A percentile compares a stretch with the other conserved stretches of the same genome.
Conservation (phyloP, 2,329 filamentous ascomycete species). For the Tolypocladium endophyticum region DNA sequence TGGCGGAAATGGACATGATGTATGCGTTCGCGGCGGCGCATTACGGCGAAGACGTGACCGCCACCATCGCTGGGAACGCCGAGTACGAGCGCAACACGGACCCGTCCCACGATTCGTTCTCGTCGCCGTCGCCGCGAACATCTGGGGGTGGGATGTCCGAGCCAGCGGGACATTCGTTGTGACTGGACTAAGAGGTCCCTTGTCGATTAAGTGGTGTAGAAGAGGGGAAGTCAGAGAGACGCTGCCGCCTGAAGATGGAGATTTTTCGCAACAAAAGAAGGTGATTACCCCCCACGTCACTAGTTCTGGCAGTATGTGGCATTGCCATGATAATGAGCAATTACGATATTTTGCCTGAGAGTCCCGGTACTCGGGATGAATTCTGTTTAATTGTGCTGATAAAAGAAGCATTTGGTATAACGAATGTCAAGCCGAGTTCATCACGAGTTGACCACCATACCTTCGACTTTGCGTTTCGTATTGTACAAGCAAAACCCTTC, state of each 20-base stretch:
- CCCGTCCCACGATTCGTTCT: constrained; percentile 43
- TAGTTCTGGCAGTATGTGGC: not conserved
- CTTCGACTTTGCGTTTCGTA: not conserved
- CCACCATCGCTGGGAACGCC: constrained; percentile 34
- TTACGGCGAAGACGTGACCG: constrained; percentile 42
- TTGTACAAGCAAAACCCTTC: not conserved
- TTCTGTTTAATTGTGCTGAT: not conserved
- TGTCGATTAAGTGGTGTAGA: not conserved
- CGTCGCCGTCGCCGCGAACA: constrained; percentile 8
- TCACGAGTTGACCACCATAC: not conserved
- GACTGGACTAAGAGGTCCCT: not conserved
- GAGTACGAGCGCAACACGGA: constrained; percentile 50
- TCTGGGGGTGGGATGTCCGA: not conserved
- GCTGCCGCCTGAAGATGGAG: not conserved
- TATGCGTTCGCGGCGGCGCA: constrained; percentile 18
- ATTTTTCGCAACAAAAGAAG: not conserved
- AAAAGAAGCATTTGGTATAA: not conserved
- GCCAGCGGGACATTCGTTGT: not conserved
- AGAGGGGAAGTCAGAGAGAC: not conserved
- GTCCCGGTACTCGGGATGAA: not conserved
- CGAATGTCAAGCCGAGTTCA: not conserved
- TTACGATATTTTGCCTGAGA: not conserved
- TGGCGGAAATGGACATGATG: constrained; percentile 28
- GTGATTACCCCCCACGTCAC: not conserved
- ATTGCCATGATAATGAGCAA: not conserved